Evolutionary conservation across 495 filamentous ascomycete species (phyloP), one percentile per base, ranked within the genome.

Genomic region (Penicillium goetzii): DNA sequence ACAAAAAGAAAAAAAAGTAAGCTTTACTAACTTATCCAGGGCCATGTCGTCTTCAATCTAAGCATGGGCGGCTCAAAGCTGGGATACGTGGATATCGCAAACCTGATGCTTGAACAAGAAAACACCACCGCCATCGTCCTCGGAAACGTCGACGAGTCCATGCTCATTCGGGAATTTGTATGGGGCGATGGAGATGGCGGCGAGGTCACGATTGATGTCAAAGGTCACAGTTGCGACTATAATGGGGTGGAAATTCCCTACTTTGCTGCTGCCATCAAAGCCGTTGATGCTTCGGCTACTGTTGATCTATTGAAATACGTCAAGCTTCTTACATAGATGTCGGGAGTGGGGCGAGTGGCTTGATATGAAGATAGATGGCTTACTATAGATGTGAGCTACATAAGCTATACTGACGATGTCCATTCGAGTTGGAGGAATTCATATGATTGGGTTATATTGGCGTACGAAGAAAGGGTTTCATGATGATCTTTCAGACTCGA

Each of bases 191-290:
- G 63, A 9, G 61, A 65, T 0, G 26, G 67, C 12, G 72, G 65
- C 14, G 58, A 52, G 11, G 70, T 76, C 14, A 74, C 66, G 0
- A 66, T 76, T 49, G 70, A 51, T 34, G 40, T 76, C 19, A 54
- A 67, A 9, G 74, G 74, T 0, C 62, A 70, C 47, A 69, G 68
- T 21, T 71, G 70, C 28, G 65, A 67, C 15, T 72, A 72, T 32
- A 70, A 76, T 34, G 74, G 74, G 0, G 25, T 63, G 32, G 67
- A 69, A 3, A 76, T 74, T 19, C 72, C 74, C 7, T 76, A 76
- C 19, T 76, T 71, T 33, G 64, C 64, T 1, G 68, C 74, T 2
- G 74, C 72, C 2, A 69, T 76, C 26, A 64, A 61, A 40, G 72
- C 72, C n/a, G 49, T 73, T 21, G 60, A 58, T 23, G 72, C 64